Percentiles rank a stretch among this genome's conserved stretches.
Evolutionary conservation across 2,329 filamentous ascomycete genomes (phyloP).

Genomic region (Cladosporium cucumerinum): DNA sequence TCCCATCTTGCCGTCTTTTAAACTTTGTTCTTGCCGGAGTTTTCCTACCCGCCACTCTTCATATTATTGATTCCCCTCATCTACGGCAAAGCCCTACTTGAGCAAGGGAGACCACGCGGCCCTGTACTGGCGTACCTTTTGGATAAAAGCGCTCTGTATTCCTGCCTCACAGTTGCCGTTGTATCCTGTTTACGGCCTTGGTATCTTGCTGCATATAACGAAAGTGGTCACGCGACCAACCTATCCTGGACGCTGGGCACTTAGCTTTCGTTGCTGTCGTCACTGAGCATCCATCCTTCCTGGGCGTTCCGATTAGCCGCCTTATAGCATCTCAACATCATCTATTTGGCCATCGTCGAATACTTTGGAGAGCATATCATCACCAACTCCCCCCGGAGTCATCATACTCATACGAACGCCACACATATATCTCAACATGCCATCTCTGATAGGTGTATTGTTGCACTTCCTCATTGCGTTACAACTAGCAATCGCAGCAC

Average conservation of each 20-base stretch:
- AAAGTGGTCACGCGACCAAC: constrained; percentile 5
- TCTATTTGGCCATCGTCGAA: not conserved
- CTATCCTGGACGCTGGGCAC: not conserved
- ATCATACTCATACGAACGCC: not conserved
- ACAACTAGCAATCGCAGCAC: constrained; percentile 10
- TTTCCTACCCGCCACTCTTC: not conserved
- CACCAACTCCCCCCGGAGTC: not conserved
- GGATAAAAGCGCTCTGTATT: not conserved
- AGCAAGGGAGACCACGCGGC: constrained; percentile 5
- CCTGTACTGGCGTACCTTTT: not conserved
- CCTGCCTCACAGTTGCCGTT: not conserved
- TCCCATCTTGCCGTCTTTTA: not conserved
- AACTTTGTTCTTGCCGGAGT: not conserved
- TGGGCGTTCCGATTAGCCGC: not conserved
- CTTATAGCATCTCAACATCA: not conserved
- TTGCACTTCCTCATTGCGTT: constrained; percentile 11
- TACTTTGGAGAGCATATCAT: not conserved
- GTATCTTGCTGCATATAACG: not conserved
- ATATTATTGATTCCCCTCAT: constrained; percentile 3
- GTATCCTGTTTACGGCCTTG: not conserved
- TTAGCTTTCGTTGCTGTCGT: constrained; percentile 4
- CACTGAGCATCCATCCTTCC: not conserved
- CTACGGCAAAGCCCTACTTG: not conserved
- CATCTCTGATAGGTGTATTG: not conserved
- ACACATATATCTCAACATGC: not conserved